Percentiles rank a stretch among this genome's conserved stretches.
These are phyloP conservation scores for Apiospora aurea DNA, from an alignment of 2,329 filamentous ascomycete species.

Conservation along the genomic window DNA sequence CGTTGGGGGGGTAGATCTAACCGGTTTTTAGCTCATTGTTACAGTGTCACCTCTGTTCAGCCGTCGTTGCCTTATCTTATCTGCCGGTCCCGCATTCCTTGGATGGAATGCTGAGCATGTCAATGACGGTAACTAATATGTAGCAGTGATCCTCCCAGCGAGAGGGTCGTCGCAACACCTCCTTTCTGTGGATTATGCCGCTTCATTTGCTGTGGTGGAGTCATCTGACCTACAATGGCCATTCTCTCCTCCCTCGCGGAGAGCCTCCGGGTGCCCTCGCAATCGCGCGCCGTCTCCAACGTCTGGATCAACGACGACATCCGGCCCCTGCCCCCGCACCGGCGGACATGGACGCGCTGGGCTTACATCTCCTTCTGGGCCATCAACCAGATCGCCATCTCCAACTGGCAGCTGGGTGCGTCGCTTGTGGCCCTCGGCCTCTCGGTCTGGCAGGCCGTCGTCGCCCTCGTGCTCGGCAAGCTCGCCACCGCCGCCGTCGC, in stretches of 20 bases:
- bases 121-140: neutral
- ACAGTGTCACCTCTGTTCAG: no score
- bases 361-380: constrained; percentile 17
- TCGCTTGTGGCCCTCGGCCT: constrained; percentile 5
- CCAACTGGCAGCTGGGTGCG: constrained; percentile 13
- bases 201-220: neutral
- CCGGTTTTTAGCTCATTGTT: no score
- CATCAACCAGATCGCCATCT: constrained; percentile 22
- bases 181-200: neutral
- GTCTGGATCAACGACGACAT: constrained; percentile 19
- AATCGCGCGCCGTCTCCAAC: neutral
- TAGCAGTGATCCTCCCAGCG: neutral
- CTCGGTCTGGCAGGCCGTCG: constrained; percentile 21
- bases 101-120: neutral
- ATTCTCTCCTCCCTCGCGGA: neutral
- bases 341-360: constrained; percentile 14
- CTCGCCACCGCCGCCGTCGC: constrained; percentile 4
- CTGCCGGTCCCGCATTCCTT: neutral
- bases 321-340: neutral
- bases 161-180: neutral
- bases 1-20: no score
- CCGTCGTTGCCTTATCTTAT: neutral
- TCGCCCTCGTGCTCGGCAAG: neutral
- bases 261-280: neutral
- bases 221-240: neutral